Evolutionary conservation across 2,329 filamentous ascomycete species (phyloP), one percentile per base, ranked within the genome.

Genomic region (Xylariaceae sp.): DNA sequence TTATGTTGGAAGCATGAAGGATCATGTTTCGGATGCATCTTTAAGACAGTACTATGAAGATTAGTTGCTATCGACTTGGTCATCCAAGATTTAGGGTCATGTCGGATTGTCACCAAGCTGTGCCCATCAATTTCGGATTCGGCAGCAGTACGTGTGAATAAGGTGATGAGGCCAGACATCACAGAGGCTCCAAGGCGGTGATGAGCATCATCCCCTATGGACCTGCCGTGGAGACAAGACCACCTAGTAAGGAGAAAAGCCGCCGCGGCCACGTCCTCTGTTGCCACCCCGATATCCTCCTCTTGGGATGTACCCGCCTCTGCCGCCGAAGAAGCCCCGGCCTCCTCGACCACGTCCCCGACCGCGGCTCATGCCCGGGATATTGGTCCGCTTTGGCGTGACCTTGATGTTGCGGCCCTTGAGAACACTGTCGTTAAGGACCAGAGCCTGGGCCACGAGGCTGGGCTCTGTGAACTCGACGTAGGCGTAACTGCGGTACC

Each of bases 381-480:
- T 78, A 69, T 99, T 99, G 63, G 94, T 99, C 56, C 94, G 88
- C 78, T 99, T 99, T 33, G 94, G 93, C 9, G 75, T 76, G 68
- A 97, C 94, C 84, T 99, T 99, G 70, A 99, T 84, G 71, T 94
- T 95, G 66, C 94, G 85, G 57, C 90, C 92, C 66, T 94, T 91
- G 75, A 99, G 96, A 52, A 95, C 81, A 71, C 91, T 97, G 75
- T 99, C 94, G 71, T 99, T 97, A 52, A 99, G 79, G 39, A 97
- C 91, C 55, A 99, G 81, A 22, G 94, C 94, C 71, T 96, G 90
- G 44, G 90, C 90, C 58, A 99, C 93, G 56, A 97, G 80, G 72
- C 84, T 92, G 45, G 94, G 91, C 75, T 97, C 94, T 55, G 90
- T 88, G 69, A 99, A 99, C 74, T 99, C 94, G 65, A 99, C 94